Evolutionary conservation across 2,329 filamentous ascomycete genomes (phyloP).

Genomic region (Penicillium griseofulvum): DNA sequence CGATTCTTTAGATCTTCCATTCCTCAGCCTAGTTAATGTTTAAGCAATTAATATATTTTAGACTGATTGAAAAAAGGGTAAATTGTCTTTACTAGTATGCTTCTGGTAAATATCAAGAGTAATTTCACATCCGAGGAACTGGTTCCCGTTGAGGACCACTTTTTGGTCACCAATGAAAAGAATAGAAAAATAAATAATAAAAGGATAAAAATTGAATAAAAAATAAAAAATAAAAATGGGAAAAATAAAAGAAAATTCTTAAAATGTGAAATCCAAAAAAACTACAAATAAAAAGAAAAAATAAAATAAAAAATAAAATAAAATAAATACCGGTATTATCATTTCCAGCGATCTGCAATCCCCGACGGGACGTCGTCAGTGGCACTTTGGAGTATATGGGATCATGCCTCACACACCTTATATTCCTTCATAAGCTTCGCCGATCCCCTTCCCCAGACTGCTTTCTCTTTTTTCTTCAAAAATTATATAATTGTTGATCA

Average conservation of each 20-base stretch:
- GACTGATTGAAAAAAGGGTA: slow-evolving; percentile 10
- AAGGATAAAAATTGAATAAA: slow-evolving; percentile 1
- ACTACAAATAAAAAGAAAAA: neutral
- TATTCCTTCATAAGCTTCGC: slow-evolving; percentile 45
- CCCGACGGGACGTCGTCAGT: slow-evolving; percentile 43
- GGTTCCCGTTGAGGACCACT: slow-evolving; percentile 28
- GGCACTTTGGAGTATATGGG: slow-evolving; percentile 31
- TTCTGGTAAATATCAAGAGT: slow-evolving; percentile 12
- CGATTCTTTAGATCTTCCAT: slow-evolving; percentile 26
- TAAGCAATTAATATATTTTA: slow-evolving; percentile 11
- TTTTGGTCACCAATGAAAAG: neutral
- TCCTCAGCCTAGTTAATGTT: slow-evolving; percentile 16
- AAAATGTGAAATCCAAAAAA: neutral
- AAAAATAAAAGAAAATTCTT: neutral
- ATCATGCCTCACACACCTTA: slow-evolving; percentile 28
- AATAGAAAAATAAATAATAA: neutral
- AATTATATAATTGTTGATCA: slow-evolving; percentile 12
- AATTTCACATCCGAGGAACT: slow-evolving; percentile 33
- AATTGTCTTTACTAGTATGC: slow-evolving; percentile 4
- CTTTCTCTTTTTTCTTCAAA: slow-evolving; percentile 16
- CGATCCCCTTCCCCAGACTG: slow-evolving; percentile 45
- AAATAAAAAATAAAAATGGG: neutral
- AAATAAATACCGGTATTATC: slow-evolving; percentile 17
- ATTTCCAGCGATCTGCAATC: slow-evolving; percentile 38
- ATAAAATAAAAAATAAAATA: neutral